phyloP scores from a whole-genome alignment of 106 monocot genomes.

The Agapanthus africanus region DNA sequence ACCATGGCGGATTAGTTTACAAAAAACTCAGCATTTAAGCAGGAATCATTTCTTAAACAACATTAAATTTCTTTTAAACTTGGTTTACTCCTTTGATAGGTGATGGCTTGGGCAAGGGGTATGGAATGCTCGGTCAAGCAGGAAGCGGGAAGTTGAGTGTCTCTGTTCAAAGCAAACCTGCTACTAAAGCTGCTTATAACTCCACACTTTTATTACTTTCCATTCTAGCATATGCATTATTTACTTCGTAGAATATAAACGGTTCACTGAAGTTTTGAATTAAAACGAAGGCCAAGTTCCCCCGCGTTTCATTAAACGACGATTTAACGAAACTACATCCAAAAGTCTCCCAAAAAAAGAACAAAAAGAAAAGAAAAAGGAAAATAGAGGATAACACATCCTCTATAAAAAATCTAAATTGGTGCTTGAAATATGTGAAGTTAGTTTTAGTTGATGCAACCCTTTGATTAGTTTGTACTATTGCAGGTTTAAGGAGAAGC shows the following conservation, averaged over 20 bases:
- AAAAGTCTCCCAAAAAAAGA: too few relatives aligned
- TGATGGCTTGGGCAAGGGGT: constrained; percentile 89
- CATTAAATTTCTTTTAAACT: constrained; percentile 1
- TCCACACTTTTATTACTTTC: background rate
- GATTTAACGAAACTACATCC: too few relatives aligned
- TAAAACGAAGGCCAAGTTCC: too few relatives aligned
- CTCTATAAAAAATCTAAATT: too few relatives aligned
- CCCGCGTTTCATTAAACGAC: too few relatives aligned
- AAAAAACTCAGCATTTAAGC: background rate
- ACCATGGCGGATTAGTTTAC: background rate
- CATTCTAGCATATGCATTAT: background rate
- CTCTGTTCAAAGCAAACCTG: constrained; percentile 68
- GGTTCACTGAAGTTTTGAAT: too few relatives aligned
- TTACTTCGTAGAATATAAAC: background rate
- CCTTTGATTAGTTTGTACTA: constrained; percentile 10
- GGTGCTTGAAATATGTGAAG: background rate
- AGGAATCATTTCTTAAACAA: background rate
- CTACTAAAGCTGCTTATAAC: constrained; percentile 58
- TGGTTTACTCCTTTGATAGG: constrained; percentile 30
- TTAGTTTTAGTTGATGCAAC: background rate
- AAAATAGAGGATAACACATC: too few relatives aligned
- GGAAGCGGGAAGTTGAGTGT: constrained; percentile 90
- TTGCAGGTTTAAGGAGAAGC: constrained; percentile 80
- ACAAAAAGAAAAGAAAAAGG: too few relatives aligned
- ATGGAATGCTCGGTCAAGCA: constrained; percentile 97